Evolutionary conservation across 2,329 filamentous ascomycete genomes (phyloP).

Genomic region (Botrytis galanthina): DNA sequence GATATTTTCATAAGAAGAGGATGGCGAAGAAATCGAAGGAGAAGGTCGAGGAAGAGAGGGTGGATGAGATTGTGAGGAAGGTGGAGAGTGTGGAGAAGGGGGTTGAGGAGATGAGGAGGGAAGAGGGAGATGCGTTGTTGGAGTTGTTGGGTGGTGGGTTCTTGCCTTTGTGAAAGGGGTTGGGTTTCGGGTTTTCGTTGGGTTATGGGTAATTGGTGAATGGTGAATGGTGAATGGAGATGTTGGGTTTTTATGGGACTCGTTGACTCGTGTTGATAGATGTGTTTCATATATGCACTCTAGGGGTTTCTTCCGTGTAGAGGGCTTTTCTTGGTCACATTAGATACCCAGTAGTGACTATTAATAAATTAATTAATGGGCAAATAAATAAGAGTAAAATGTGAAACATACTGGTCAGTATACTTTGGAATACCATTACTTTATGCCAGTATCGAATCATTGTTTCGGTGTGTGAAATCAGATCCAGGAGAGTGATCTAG

Average conservation of each 20-base stretch:
- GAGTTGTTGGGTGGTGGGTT: not conserved
- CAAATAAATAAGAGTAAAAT: not conserved
- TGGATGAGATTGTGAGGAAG: not conserved
- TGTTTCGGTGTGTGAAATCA: not conserved
- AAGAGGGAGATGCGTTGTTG: not conserved
- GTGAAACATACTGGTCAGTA: not conserved
- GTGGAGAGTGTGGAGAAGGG: not conserved
- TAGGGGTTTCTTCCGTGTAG: not conserved
- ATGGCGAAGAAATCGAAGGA: no score
- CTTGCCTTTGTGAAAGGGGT: not conserved
- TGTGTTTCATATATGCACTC: not conserved
- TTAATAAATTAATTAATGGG: not conserved
- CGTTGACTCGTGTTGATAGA: not conserved
- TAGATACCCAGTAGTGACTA: not conserved
- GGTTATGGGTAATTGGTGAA: not conserved
- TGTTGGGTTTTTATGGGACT: not conserved
- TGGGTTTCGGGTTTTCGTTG: not conserved
- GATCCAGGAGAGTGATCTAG: not conserved
- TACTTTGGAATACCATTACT: not conserved
- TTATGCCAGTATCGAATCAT: not conserved
- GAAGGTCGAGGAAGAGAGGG: not conserved
- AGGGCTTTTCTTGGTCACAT: not conserved
- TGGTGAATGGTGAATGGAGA: no score
- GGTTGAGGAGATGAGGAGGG: not conserved
- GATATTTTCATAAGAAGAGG: not conserved